Conservation (phyloP, 108 stramenopile genomes). For the Aurantiochytrium sp. region DNA sequence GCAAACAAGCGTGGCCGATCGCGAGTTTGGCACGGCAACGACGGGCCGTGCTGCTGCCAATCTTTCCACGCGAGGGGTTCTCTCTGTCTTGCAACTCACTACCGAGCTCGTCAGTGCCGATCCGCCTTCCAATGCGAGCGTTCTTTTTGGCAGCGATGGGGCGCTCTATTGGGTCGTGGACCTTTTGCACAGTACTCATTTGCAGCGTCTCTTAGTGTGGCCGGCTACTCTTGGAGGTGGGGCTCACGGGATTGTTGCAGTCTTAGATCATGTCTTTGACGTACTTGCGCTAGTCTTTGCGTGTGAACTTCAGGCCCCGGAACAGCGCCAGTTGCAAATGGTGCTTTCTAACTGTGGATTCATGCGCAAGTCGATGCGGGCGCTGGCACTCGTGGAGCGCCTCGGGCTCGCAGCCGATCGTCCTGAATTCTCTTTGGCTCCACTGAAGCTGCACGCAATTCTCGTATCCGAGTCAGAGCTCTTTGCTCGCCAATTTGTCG, state of each 20-base stretch:
- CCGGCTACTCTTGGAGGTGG: not conserved
- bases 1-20: not conserved
- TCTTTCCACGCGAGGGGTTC: not conserved
- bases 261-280: not conserved
- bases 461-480: not conserved
- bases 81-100: not conserved
- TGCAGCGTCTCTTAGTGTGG: not conserved
- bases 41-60: not conserved
- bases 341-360: not conserved
- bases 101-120: not conserved
- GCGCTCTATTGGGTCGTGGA: not conserved
- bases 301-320: not conserved
- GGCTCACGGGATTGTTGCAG: not conserved
- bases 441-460: not conserved
- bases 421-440: not conserved
- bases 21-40: not conserved
- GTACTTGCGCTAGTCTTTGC: not conserved
- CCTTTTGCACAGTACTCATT: not conserved
- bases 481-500: constrained; percentile 5
- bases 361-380: constrained; percentile 1
- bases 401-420: not conserved
- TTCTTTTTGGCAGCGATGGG: not conserved
- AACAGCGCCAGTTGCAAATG: not conserved
- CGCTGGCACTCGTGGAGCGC: not conserved
- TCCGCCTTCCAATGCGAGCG: not conserved